phyloP scores from a whole-genome alignment of 805 yeast species.

The Millerago galiae region DNA sequence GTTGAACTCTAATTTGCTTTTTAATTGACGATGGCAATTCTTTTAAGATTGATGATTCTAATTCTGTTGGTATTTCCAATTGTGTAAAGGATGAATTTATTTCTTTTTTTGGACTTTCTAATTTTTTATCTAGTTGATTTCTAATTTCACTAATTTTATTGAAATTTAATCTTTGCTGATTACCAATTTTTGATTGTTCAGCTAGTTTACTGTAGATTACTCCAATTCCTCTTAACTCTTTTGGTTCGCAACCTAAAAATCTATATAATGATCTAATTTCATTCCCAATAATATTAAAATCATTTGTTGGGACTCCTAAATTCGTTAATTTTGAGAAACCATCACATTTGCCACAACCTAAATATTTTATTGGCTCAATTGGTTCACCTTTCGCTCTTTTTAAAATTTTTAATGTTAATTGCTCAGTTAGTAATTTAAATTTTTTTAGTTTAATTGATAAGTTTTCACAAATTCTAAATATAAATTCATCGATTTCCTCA shows the following conservation, averaged over 20 bases:
- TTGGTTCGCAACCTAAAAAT: constrained; percentile 50
- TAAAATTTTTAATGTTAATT: constrained; percentile 60
- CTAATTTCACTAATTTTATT: constrained; percentile 14
- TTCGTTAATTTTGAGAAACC: constrained; percentile 49
- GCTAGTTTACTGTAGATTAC: constrained; percentile 57
- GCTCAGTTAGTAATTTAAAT: constrained; percentile 44
- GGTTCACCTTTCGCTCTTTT: constrained; percentile 63
- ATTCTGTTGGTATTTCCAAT: constrained; percentile 24
- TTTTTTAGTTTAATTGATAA: constrained; percentile 45
- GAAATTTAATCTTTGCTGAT: constrained; percentile 31
- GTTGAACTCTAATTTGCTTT: constrained; percentile 2
- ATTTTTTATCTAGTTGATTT: background rate
- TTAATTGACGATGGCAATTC: constrained; percentile 41
- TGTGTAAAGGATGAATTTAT: constrained; percentile 10
- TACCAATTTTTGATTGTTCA: constrained; percentile 21
- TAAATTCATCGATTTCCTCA: constrained; percentile 58
- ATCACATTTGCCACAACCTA: constrained; percentile 84
- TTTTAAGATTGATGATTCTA: constrained; percentile 23
- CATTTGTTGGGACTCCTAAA: constrained; percentile 57
- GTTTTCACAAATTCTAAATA: constrained; percentile 53
- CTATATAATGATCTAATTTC: constrained; percentile 54
- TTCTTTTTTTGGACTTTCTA: background rate
- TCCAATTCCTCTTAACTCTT: constrained; percentile 74
- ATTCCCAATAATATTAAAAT: constrained; percentile 51
- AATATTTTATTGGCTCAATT: constrained; percentile 62